phyloP scores from a whole-genome alignment of 108 stramenopile species.

The Cyclotella kingstonii region DNA sequence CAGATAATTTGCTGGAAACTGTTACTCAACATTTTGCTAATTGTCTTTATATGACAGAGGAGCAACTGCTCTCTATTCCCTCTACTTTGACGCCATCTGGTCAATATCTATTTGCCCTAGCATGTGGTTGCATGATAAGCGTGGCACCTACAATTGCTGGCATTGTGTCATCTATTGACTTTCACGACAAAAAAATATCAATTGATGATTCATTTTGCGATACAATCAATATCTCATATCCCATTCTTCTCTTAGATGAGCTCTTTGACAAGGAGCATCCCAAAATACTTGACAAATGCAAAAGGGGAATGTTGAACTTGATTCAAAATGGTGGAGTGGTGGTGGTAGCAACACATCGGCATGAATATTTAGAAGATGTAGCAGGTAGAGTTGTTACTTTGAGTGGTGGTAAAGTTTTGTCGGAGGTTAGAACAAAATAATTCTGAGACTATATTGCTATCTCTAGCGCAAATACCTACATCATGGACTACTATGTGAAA shows the following conservation, averaged over 20 bases:
- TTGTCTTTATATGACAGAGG: conserved; percentile 18
- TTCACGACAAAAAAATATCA: background rate
- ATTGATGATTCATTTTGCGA: background rate
- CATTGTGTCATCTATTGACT: background rate
- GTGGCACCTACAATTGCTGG: conserved; percentile 21
- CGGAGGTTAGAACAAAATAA: background rate
- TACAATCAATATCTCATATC: conserved; percentile 12
- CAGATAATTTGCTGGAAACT: conserved; percentile 1
- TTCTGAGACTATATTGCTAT: background rate
- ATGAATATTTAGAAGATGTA: conserved; percentile 18
- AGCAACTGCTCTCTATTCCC: conserved; percentile 5
- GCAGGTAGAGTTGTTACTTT: conserved; percentile 31
- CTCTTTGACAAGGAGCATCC: conserved; percentile 36
- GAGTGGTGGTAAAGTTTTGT: conserved; percentile 41
- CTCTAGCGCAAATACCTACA: no score
- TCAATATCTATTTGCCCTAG: conserved; percentile 39
- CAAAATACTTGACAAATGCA: conserved; percentile 35
- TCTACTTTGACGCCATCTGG: conserved; percentile 31
- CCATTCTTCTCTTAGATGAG: conserved; percentile 42
- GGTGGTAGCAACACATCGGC: conserved; percentile 40
- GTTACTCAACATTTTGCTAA: conserved; percentile 21
- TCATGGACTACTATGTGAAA: no score
- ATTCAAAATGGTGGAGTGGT: conserved; percentile 30
- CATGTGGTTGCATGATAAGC: conserved; percentile 41
- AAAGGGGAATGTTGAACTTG: conserved; percentile 27